Conservation (phyloP, 1,139 yeast genomes). For the Chernovozyma aurita region DNA sequence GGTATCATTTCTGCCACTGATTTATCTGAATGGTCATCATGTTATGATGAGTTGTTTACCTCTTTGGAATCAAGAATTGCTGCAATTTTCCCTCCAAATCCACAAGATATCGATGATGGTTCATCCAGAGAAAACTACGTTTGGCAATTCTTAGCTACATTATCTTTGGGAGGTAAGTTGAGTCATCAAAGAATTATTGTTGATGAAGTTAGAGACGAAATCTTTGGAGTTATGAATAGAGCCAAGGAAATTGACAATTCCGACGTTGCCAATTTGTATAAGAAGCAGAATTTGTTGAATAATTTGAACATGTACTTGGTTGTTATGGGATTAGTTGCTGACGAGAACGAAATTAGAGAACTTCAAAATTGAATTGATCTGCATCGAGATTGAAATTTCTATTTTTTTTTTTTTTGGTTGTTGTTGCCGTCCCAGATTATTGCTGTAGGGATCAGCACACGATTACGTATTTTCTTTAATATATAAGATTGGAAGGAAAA, state of each 20-base stretch:
- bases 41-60: slow-evolving; percentile 80
- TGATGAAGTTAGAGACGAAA: slow-evolving; percentile 91
- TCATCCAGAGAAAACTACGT: slow-evolving; percentile 61
- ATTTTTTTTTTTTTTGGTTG: not conserved
- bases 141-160: slow-evolving; percentile 95
- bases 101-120: slow-evolving; percentile 57
- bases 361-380: slow-evolving; percentile 23
- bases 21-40: slow-evolving; percentile 69
- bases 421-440: not conserved
- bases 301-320: slow-evolving; percentile 90
- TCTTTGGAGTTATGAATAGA: slow-evolving; percentile 80
- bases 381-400: not conserved
- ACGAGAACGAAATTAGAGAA: slow-evolving; percentile 58
- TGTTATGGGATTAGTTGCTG: slow-evolving; percentile 94
- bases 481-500: too few relatives aligned
- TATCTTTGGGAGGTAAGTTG: slow-evolving; percentile 87
- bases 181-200: slow-evolving; percentile 93
- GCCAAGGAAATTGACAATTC: slow-evolving; percentile 64
- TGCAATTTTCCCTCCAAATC: slow-evolving; percentile 76
- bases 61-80: slow-evolving; percentile 75
- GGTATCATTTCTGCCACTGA: slow-evolving; percentile 56
- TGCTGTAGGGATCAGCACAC: too few relatives aligned
- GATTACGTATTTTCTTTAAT: too few relatives aligned
- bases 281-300: slow-evolving; percentile 62
- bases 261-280: slow-evolving; percentile 52